These are phyloP conservation scores for Eimeria praecox DNA, from an alignment of 169 alveolate genomes.

Conservation along the genomic window DNA sequence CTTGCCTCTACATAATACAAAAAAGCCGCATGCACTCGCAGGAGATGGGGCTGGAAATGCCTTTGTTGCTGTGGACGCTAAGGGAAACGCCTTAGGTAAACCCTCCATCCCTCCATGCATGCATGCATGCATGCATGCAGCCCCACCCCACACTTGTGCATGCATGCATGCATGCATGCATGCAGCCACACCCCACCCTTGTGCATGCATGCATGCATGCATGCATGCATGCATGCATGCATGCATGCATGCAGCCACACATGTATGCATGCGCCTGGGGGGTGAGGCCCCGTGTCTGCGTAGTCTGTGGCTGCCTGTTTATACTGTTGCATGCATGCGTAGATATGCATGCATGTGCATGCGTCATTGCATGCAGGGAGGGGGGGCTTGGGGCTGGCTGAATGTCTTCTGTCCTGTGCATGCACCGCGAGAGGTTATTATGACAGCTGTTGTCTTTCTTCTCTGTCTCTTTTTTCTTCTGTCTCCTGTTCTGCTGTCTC, in stretches of 20 bases:
- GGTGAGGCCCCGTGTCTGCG: too few species aligned
- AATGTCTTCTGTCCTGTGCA: not conserved
- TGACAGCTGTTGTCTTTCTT: not conserved
- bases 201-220: not conserved
- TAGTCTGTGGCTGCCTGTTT: too few species aligned
- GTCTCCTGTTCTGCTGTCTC: not conserved
- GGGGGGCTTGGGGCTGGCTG: not conserved
- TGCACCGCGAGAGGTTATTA: not conserved
- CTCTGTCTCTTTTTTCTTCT: not conserved
- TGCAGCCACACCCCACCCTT: not conserved
- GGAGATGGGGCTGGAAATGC: constrained; percentile 30
- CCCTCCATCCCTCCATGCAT: not conserved
- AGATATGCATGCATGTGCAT: too few species aligned
- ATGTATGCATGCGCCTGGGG: too few species aligned
- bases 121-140: not conserved
- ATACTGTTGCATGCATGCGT: too few species aligned
- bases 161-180: too few species aligned
- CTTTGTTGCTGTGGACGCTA: not conserved
- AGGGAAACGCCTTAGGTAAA: constrained; percentile 3
- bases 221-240: too few species aligned
- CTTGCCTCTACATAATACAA: not conserved
- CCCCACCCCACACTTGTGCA: not conserved
- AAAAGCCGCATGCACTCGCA: constrained; percentile 14
- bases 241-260: not conserved
- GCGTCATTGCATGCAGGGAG: too few species aligned